Base-by-base conservation (phyloP, 2,329 filamentous ascomycete species). In the Ceratocystis alfenasii region DNA sequence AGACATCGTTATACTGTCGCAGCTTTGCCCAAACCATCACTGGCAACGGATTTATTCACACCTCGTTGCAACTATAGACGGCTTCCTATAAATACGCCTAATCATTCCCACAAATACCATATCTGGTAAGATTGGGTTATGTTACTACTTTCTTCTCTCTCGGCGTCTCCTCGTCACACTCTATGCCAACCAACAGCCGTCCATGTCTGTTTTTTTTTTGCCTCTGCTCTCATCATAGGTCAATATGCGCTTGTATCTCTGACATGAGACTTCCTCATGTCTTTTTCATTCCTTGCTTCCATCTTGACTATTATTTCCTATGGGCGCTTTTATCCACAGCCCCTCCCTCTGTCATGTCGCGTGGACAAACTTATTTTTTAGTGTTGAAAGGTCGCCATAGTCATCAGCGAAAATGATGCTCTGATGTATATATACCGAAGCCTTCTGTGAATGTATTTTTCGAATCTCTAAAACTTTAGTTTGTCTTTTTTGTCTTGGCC, bases 401-500 rank as follows among this genome's bases (percentile, higher is more conserved):
- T 48, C 36, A 41, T 41, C 10, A 41, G 36, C 36, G 36, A 48
- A 15, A 48, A 45, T 28, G 5, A 15, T 10, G 12, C 28, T 41
- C 33, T 50, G 22, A 28, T 36, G 8, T 36, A 59, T 59, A 15
- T 15, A 28, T 41, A 41, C 36, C 17, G 25, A 59, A 36, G 15
- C 15, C 15, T 33, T 20, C 5, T 7, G 55, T 28, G 12, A 59
- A 59, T 59, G 55, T 28, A 20, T 33, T 36, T 28, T 48, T 41
- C 36, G n/a, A n/a, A 48, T 48, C 25, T 22, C 36, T 41, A 41
- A 41, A 41, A 41, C 36, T 46, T 28, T 46, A 25, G 36, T 44
- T 46, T 46, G 17, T 63, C 44, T 48, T 44, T 30, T 46, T 46
- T 63, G 25, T 46, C 62, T 46, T 46, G 36, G n/a, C 20, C 28